phyloP scores from a whole-genome alignment of 116 monocot species.

The Posidonia oceanica region DNA sequence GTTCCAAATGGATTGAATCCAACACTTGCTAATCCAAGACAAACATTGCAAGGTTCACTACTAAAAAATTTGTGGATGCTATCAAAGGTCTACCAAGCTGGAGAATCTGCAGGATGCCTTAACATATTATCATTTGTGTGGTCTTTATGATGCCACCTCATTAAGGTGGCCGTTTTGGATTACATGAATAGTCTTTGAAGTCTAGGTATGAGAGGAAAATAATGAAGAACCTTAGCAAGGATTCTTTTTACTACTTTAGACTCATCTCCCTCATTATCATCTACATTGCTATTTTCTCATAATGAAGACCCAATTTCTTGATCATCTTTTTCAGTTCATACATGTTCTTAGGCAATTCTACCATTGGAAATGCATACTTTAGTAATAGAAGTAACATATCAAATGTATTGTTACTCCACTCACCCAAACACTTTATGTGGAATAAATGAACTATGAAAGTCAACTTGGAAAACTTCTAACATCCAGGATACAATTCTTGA shows the following conservation, averaged over 20 bases:
- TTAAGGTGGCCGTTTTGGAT: not conserved
- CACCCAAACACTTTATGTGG: not conserved
- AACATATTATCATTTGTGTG: not conserved
- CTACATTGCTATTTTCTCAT: not conserved
- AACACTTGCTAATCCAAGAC: constrained; percentile 11
- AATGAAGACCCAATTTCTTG: not conserved
- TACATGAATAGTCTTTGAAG: constrained; percentile 8
- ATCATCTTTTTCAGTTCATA: not conserved
- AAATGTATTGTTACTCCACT: not conserved
- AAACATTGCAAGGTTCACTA: constrained; percentile 4
- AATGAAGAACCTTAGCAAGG: not conserved
- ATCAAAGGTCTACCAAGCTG: constrained; percentile 12
- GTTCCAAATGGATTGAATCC: constrained; percentile 12
- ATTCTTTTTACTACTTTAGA: not conserved
- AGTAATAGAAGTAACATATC: not conserved
- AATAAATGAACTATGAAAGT: not conserved
- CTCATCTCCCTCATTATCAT: not conserved
- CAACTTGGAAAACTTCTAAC: not conserved
- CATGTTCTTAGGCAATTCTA: not conserved
- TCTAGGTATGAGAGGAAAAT: not conserved
- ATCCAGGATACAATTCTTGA: not conserved
- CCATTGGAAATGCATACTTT: not conserved
- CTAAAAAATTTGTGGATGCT: not conserved
- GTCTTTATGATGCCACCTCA: not conserved
- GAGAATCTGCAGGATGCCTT: constrained; percentile 7